These are phyloP conservation scores for Pachysolen tannophilus DNA, from an alignment of 805 yeast genomes.

Conservation along the genomic window DNA sequence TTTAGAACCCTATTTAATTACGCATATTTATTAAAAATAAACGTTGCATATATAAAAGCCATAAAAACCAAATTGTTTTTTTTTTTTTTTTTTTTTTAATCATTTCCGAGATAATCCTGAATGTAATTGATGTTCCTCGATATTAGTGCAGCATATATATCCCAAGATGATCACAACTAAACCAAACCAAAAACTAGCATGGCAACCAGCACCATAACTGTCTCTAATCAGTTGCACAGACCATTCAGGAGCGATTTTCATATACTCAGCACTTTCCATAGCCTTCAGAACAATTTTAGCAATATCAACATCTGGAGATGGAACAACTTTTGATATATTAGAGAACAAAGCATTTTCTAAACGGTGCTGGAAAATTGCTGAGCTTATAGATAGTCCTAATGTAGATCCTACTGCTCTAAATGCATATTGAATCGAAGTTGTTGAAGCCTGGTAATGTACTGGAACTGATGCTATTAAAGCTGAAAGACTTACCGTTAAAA, in stretches of 20 bases:
- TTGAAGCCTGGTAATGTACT: slow-evolving; percentile 59
- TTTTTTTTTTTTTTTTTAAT: too few relatives aligned
- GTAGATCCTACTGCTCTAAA: slow-evolving; percentile 85
- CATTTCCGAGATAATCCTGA: too few relatives aligned
- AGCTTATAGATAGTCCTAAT: slow-evolving; percentile 62
- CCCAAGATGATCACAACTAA: slow-evolving; percentile 32
- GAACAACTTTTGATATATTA: slow-evolving; percentile 25
- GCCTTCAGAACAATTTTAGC: too few relatives aligned
- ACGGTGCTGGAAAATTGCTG: slow-evolving; percentile 53
- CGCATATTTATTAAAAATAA: too few relatives aligned
- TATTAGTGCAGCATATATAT: slow-evolving; percentile 32
- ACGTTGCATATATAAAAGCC: too few relatives aligned
- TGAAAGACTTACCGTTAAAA: slow-evolving; percentile 58
- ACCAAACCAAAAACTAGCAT: slow-evolving; percentile 44
- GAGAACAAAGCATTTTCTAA: slow-evolving; percentile 22
- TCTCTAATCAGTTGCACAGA: slow-evolving; percentile 37
- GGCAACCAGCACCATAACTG: slow-evolving; percentile 46
- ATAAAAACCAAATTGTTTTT: too few relatives aligned
- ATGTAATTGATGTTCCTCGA: slow-evolving; percentile 55
- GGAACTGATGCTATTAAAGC: slow-evolving; percentile 70
- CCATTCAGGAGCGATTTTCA: slow-evolving; percentile 17
- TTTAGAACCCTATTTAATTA: too few relatives aligned
- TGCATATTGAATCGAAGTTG: slow-evolving; percentile 79
- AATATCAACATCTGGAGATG: too few relatives aligned
- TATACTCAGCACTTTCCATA: neutral